Base-by-base conservation (phyloP, 108 stramenopile genomes). In the Nannochloropsis gaditana region DNA sequence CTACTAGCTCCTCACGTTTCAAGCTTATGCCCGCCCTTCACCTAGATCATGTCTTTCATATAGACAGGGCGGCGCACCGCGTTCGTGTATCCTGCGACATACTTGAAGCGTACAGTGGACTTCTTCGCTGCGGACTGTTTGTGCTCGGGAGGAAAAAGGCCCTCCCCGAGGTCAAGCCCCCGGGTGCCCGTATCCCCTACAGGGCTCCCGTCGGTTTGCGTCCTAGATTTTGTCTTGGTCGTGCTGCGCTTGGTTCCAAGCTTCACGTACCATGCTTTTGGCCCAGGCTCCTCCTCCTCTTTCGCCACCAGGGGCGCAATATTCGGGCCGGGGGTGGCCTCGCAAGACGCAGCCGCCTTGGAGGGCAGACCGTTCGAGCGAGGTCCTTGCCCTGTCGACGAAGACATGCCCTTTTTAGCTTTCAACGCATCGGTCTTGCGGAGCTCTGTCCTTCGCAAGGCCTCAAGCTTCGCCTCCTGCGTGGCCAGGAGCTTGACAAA, bases 391-490 rank as follows among this genome's bases (percentile, higher is more conserved):
- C 31, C 31, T 31, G 31, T 31, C 31, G 31, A 31, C 31, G 31
- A 31, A 31, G 31, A 31, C 31, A 31, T 31, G 6, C 59, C 59
- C 19, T 73, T 15, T n/a, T 8, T 73, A n/a, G 59, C 6, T n/a
- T 73, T 73, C n/a, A 73, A n/a, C 59, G 59, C 59, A 73, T 73
- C 59, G 19, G 59, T 9, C 59, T 73, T 73, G 59, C 59, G 59
- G 59, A 15, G 8, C 59, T 73, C 59, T 15, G 59, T n/a, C 59
- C n/a, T 43, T n/a, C 84, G 80, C 87, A 88, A 81, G 73, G 21
- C 44, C 45, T 84, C 87, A 45, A 88, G 84, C 84, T 59, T 47
- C 10, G 84, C 87, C 59, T 88, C 87, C 80, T 88, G 87, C 10
- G 87, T 80, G 45, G 84, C 84, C 8, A 88, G 84, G 47, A 73